Evolutionary conservation across 192 early-diverging fungal species (phyloP).

Genomic region (Backusella circina): DNA sequence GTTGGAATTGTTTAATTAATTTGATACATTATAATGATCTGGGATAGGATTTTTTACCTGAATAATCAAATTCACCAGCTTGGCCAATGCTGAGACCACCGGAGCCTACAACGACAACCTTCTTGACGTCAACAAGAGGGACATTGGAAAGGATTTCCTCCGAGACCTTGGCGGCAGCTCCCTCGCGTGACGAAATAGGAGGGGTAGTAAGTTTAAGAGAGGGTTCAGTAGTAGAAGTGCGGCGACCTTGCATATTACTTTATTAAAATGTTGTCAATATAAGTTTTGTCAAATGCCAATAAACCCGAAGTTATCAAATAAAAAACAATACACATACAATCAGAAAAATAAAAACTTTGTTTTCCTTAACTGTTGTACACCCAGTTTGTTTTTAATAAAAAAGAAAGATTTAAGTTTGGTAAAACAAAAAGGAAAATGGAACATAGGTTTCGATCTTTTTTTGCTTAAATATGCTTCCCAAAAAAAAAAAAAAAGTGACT

Average conservation of each 20-base stretch:
- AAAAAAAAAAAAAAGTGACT: conserved; percentile 1
- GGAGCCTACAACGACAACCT: conserved; percentile 92
- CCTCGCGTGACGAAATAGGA: conserved; percentile 11
- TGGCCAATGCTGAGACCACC: conserved; percentile 96
- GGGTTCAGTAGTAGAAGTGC: background rate
- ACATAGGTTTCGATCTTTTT: background rate
- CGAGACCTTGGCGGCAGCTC: conserved; percentile 35
- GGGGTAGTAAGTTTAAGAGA: conserved; percentile 10
- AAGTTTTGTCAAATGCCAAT: conserved; percentile 30
- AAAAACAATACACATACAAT: conserved; percentile 31
- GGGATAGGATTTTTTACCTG: conserved; percentile 50
- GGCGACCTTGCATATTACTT: conserved; percentile 23
- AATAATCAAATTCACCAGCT: conserved; percentile 99
- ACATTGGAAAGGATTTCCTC: conserved; percentile 46
- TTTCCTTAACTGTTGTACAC: background rate
- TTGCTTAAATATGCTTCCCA: background rate
- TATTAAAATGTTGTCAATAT: conserved; percentile 35
- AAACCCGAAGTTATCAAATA: conserved; percentile 36
- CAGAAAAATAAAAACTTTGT: conserved; percentile 4
- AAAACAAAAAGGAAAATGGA: conserved; percentile 5
- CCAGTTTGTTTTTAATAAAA: conserved; percentile 1
- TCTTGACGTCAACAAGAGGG: conserved; percentile 64
- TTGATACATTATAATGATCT: background rate
- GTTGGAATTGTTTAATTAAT: conserved; percentile 1
- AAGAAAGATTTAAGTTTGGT: conserved; percentile 5